Percentiles rank a stretch among this genome's conserved stretches.
Conservation (phyloP, 2,329 filamentous ascomycete species). For the Trichoderma arundinaceum region DNA sequence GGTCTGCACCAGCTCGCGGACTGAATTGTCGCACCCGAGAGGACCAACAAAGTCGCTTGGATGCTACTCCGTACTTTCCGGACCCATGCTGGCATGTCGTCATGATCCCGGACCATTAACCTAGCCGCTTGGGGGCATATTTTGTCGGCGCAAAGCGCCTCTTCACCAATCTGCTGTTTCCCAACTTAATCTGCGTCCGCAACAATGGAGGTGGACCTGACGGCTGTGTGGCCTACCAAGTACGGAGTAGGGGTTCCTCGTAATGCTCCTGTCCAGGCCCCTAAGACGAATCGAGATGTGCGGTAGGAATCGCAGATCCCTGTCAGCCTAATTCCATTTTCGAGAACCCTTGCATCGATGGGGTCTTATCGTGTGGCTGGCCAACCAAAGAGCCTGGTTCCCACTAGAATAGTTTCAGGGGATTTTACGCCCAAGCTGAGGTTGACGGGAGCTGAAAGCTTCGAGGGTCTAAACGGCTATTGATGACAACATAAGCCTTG, state of each 20-base stretch:
- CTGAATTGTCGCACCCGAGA: conserved; percentile 12
- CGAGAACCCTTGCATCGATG: conserved; percentile 20
- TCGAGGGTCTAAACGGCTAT: background rate
- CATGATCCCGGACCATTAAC: background rate
- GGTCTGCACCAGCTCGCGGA: background rate
- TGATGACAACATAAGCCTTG: background rate
- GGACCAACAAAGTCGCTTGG: conserved; percentile 3
- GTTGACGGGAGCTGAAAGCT: conserved; percentile 20
- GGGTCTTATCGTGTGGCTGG: background rate
- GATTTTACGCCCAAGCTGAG: conserved; percentile 15
- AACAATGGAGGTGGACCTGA: background rate
- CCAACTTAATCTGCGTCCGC: background rate
- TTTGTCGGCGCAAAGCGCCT: background rate
- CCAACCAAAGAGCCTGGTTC: background rate
- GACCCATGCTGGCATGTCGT: conserved; percentile 2
- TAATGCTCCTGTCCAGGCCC: conserved; percentile 2
- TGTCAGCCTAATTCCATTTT: conserved; percentile 13
- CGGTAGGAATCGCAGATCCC: conserved; percentile 18
- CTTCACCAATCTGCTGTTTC: background rate
- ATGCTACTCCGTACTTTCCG: background rate
- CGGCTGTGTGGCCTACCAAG: background rate
- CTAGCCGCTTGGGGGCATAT: conserved; percentile 5
- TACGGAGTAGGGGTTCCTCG: background rate
- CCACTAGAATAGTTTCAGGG: background rate
- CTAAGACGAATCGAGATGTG: conserved; percentile 16